Conservation (phyloP, 1,139 yeast species). For the Suhomyces yuchorum region DNA sequence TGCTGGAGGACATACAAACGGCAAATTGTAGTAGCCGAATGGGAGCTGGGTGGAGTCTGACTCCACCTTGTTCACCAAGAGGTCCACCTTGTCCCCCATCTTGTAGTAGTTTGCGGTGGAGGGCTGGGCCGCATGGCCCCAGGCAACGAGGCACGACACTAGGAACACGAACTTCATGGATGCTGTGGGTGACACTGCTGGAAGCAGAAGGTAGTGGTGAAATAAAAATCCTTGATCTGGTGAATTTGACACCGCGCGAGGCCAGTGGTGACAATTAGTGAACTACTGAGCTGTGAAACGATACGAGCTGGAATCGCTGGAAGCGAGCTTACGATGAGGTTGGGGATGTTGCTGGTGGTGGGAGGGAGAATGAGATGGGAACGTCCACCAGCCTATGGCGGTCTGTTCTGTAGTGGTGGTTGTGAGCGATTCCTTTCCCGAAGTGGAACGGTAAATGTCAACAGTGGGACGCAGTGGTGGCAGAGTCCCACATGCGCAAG, state of each 20-base stretch:
- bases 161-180: slow-evolving; percentile 1
- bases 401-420: not conserved
- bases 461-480: not conserved
- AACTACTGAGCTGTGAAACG: not conserved
- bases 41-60: slow-evolving; percentile 80
- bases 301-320: not conserved
- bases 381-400: not conserved
- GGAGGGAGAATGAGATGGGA: no score
- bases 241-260: not conserved
- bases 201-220: not conserved
- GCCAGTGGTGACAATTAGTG: not conserved
- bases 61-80: slow-evolving; percentile 76
- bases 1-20: slow-evolving; percentile 78
- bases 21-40: slow-evolving; percentile 72
- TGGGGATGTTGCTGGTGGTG: not conserved
- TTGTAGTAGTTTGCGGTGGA: slow-evolving; percentile 31
- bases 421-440: not conserved
- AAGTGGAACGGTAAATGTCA: not conserved
- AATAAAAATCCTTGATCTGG: not conserved
- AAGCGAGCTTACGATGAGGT: not conserved
- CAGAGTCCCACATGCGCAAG: not conserved
- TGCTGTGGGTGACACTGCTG: not conserved
- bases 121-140: slow-evolving; percentile 12
- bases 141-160: slow-evolving; percentile 1
- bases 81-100: slow-evolving; percentile 65